Evolutionary conservation across 2,329 filamentous ascomycete genomes (phyloP).

Genomic region (Colletotrichum godetiae): DNA sequence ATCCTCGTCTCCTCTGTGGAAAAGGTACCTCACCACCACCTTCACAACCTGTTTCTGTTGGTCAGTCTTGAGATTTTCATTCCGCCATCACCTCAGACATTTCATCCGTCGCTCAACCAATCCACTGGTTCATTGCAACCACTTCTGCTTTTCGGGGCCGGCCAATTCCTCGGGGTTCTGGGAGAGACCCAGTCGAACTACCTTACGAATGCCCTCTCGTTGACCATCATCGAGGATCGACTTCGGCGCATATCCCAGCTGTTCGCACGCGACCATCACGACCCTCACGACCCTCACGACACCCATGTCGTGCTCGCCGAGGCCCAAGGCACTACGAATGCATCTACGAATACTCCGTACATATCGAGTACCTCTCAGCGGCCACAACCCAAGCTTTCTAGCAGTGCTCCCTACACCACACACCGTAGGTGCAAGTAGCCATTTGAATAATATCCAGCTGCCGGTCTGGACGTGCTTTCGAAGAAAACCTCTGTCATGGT

Average conservation of each 20-base stretch:
- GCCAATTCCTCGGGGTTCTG: not conserved
- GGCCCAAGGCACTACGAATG: not conserved
- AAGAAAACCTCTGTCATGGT: constrained; percentile 1
- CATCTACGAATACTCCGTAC: not conserved
- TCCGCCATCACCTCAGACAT: constrained; percentile 9
- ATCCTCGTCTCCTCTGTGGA: not conserved
- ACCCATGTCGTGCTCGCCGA: not conserved
- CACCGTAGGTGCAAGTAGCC: not conserved
- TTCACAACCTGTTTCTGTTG: not conserved
- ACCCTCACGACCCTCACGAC: not conserved
- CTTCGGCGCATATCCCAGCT: not conserved
- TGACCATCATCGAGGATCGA: not conserved
- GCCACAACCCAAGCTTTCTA: not conserved
- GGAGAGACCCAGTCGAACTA: not conserved
- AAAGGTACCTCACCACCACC: too few species aligned
- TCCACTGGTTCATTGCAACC: not conserved
- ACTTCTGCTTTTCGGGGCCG: not conserved
- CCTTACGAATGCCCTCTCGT: not conserved
- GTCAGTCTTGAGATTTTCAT: not conserved
- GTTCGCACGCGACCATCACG: not conserved
- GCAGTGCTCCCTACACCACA: not conserved
- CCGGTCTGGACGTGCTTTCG: not conserved
- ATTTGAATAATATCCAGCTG: not conserved
- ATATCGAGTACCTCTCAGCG: not conserved
- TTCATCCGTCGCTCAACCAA: not conserved